phyloP scores from a whole-genome alignment of 2,329 filamentous ascomycete species.

The Rugonectria rugulosa region DNA sequence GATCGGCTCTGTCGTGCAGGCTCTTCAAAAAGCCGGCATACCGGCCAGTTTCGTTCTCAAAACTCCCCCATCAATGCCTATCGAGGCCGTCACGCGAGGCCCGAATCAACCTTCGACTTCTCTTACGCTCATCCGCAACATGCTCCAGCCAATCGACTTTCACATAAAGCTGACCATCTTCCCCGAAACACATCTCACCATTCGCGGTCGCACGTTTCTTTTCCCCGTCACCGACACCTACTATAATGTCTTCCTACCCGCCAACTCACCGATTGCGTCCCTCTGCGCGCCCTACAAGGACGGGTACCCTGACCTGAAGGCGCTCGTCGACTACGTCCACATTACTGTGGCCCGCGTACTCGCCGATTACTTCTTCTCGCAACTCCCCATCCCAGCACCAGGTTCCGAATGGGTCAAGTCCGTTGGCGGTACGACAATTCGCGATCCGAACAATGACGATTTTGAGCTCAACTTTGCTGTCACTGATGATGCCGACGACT shows the following conservation, averaged over 20 bases:
- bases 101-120: slow-evolving; percentile 50
- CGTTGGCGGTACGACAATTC: slow-evolving; percentile 44
- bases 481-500: slow-evolving; percentile 24
- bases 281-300: slow-evolving; percentile 54
- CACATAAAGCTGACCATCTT: slow-evolving; percentile 56
- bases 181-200: slow-evolving; percentile 49
- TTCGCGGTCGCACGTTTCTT: slow-evolving; percentile 55
- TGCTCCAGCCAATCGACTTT: slow-evolving; percentile 52
- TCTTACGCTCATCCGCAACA: slow-evolving; percentile 53
- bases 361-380: slow-evolving; percentile 44
- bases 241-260: slow-evolving; percentile 52
- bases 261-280: slow-evolving; percentile 45
- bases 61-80: slow-evolving; percentile 44
- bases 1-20: slow-evolving; percentile 52
- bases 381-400: slow-evolving; percentile 21
- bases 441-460: slow-evolving; percentile 36
- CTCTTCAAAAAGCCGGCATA: slow-evolving; percentile 57
- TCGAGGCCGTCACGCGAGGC: slow-evolving; percentile 35
- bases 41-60: slow-evolving; percentile 52
- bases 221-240: slow-evolving; percentile 54
- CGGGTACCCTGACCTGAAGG: slow-evolving; percentile 53
- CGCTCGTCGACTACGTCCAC: slow-evolving; percentile 56
- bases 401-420: slow-evolving; percentile 40
- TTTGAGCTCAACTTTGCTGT: slow-evolving; percentile 45
- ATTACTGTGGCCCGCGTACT: slow-evolving; percentile 52